Conservation (phyloP, 202 grass and related monocot genomes). For the Schoenoplectus triqueter region DNA sequence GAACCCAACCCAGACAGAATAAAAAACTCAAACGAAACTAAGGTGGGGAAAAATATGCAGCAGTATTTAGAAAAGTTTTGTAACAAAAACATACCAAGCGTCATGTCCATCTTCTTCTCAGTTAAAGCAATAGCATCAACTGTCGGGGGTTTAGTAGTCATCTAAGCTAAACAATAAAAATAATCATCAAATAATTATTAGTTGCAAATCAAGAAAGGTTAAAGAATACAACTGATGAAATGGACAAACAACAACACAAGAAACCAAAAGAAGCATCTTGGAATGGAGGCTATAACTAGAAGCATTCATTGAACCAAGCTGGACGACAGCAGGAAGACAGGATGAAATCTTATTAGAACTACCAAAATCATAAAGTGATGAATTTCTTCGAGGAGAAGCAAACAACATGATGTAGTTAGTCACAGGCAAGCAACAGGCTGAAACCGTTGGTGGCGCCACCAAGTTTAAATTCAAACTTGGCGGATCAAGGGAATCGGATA, state of each 20-base stretch:
- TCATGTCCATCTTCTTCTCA: conserved; percentile 99
- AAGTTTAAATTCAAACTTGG: no score
- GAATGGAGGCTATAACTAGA: background rate
- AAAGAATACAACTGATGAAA: background rate
- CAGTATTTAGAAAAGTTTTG: background rate
- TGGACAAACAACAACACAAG: background rate
- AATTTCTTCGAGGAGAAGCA: no score
- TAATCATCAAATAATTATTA: conserved; percentile 43
- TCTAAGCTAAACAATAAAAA: conserved; percentile 77
- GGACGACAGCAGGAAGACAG: background rate
- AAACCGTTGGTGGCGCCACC: no score
- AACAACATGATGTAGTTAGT: no score
- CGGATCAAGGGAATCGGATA: no score
- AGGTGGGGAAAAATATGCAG: background rate
- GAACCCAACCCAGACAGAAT: background rate
- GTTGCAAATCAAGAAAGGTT: background rate
- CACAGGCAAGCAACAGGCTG: no score
- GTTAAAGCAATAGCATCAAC: conserved; percentile 80
- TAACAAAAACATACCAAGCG: conserved; percentile 58
- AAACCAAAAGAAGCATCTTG: background rate
- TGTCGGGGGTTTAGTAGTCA: conserved; percentile 62
- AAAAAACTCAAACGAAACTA: background rate
- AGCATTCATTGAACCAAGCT: background rate
- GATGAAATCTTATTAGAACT: background rate
- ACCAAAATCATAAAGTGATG: no score